Evolutionary conservation across 2,329 filamentous ascomycete species (phyloP).

Genomic region (Pyrenochaeta sp.): DNA sequence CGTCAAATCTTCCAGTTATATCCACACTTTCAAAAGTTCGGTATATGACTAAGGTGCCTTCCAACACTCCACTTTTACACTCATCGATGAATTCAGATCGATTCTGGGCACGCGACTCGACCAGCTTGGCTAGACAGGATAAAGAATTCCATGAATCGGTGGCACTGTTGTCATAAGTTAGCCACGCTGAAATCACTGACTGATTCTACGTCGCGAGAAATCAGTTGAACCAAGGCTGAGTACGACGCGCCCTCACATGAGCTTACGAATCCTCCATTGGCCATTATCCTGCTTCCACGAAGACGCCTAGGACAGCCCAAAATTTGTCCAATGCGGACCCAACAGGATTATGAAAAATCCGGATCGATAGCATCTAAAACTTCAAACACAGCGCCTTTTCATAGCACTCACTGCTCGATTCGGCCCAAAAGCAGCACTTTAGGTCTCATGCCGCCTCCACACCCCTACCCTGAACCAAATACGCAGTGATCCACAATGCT

Average conservation of each 20-base stretch:
- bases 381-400: no score
- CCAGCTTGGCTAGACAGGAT: conserved; percentile 68
- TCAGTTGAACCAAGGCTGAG: not conserved
- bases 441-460: conserved; percentile 50
- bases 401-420: conserved; percentile 67
- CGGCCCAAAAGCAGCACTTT: conserved; percentile 70
- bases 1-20: conserved; percentile 75
- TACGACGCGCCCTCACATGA: no score
- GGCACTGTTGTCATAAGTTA: conserved; percentile 60
- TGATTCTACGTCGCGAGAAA: not conserved
- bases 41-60: conserved; percentile 71
- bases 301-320: no score
- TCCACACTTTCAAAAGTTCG: conserved; percentile 72
- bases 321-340: no score
- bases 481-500: not conserved
- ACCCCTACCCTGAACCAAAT: conserved; percentile 9
- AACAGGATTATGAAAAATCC: not conserved
- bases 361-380: not conserved
- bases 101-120: conserved; percentile 68
- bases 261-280: not conserved
- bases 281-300: no score
- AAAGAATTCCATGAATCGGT: conserved; percentile 71
- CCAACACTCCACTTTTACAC: conserved; percentile 70
- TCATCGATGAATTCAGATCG: conserved; percentile 75
- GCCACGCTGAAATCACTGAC: not conserved